Evolutionary conservation across 768 basidiomycete genomes (phyloP).

Genomic region (Lactarius vividus): DNA sequence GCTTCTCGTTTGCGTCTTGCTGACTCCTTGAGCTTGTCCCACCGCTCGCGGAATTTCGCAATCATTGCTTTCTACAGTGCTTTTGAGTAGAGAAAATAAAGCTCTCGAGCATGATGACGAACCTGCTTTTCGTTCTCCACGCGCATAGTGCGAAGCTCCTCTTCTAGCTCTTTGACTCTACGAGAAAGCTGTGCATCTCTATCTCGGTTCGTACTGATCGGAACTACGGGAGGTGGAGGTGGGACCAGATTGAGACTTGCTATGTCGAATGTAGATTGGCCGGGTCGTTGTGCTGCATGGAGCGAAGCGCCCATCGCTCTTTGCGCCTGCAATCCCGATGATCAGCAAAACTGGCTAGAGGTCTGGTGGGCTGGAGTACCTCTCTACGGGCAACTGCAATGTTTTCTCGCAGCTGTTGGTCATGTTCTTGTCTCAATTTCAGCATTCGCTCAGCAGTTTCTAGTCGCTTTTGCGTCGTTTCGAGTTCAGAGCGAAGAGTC

Average conservation of each 20-base stretch:
- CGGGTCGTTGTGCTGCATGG: slow-evolving; percentile 45
- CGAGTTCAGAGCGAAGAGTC: slow-evolving; percentile 58
- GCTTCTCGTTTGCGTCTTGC: slow-evolving; percentile 84
- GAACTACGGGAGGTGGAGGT: slow-evolving; percentile 50
- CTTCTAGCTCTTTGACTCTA: slow-evolving; percentile 72
- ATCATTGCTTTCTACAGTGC: slow-evolving; percentile 73
- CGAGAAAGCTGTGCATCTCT: slow-evolving; percentile 52
- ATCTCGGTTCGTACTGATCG: slow-evolving; percentile 50
- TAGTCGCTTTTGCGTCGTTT: slow-evolving; percentile 54
- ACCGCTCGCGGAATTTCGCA: slow-evolving; percentile 76
- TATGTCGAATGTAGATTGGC: slow-evolving; percentile 48
- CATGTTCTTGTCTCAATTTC: slow-evolving; percentile 73
- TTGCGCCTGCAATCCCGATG: slow-evolving; percentile 55
- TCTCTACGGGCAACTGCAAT: slow-evolving; percentile 68
- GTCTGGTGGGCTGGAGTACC: slow-evolving; percentile 40
- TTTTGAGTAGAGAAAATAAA: slow-evolving; percentile 21
- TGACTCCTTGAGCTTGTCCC: slow-evolving; percentile 88
- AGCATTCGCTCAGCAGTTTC: slow-evolving; percentile 60
- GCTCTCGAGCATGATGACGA: slow-evolving; percentile 30
- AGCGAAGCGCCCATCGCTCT: slow-evolving; percentile 72
- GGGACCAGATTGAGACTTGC: slow-evolving; percentile 48
- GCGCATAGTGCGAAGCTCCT: slow-evolving; percentile 61
- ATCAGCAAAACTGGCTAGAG: slow-evolving; percentile 1
- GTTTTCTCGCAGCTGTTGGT: slow-evolving; percentile 74
- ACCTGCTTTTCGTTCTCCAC: slow-evolving; percentile 84